These are phyloP conservation scores for Neonectria faginata DNA, from an alignment of 2,329 filamentous ascomycete species.

Conservation along the genomic window DNA sequence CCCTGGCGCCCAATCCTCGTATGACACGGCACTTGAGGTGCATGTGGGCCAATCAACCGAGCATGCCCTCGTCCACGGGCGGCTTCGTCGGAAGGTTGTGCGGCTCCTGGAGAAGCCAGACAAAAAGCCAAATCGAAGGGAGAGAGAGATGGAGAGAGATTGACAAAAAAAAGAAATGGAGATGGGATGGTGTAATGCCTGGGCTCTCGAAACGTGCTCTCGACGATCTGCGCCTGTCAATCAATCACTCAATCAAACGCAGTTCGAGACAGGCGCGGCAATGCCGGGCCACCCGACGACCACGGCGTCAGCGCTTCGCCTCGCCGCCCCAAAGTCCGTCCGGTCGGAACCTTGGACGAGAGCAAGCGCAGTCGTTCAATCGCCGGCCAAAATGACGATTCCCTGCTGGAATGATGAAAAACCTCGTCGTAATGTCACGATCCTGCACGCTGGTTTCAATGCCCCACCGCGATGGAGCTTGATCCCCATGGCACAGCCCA, in stretches of 20 bases:
- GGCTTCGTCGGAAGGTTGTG: conserved; percentile 37
- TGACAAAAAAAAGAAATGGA: not conserved
- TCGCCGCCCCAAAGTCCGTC: not conserved
- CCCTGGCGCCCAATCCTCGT: conserved; percentile 36
- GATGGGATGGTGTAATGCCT: conserved; percentile 23
- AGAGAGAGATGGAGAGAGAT: not conserved
- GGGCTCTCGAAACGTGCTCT: conserved; percentile 31
- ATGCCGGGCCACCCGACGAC: conserved; percentile 14
- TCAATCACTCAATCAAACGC: conserved; percentile 32
- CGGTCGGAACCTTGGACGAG: not conserved
- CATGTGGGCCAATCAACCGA: conserved; percentile 37
- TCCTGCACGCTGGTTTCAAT: conserved; percentile 16
- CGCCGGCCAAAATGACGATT: conserved; percentile 3
- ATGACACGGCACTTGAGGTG: conserved; percentile 40
- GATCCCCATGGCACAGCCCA: conserved; percentile 41
- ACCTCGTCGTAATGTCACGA: conserved; percentile 16
- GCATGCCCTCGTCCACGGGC: conserved; percentile 34
- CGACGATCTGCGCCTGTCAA: conserved; percentile 27
- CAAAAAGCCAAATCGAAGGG: not conserved
- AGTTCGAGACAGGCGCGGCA: conserved; percentile 7
- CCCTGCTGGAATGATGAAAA: conserved; percentile 13
- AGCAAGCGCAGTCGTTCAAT: conserved; percentile 1
- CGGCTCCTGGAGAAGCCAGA: conserved; percentile 30
- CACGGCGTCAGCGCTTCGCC: conserved; percentile 24
- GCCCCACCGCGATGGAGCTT: conserved; percentile 36